Evolutionary conservation across 306 rosid species (phyloP), one percentile per base, ranked within the genome.

Genomic region (Cicer yamashitae): DNA sequence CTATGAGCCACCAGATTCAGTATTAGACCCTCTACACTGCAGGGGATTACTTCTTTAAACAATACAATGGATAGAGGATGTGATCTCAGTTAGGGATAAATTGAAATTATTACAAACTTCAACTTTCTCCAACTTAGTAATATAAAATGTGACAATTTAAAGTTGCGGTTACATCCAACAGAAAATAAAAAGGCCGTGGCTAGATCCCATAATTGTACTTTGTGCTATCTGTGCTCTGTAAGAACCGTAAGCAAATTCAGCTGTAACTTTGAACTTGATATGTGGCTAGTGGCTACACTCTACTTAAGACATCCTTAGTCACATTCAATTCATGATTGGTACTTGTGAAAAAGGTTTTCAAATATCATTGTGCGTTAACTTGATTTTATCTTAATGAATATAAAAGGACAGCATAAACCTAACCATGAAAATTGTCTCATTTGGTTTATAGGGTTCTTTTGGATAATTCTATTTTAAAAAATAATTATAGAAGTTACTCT

Each of bases 1-100:
- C 75, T 94, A 60, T 94, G 82, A 90, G 11, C 70, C 63, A 25
- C 54, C 52, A 20, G 54, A 62, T 44, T 71, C 62, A 30, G 37
- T 59, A 6, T 25, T 60, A 40, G 51, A 62, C 43, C 50, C 75
- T 41, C 50, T 17, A n/a, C 58, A 10, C 52, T 8, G 43, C 56
- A 9, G 44, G 52, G 46, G 43, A 54, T 70, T 76, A 46, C 59
- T 39, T 68, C 43, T 47, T 53, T 46, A 14, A 13, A 50, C 37
- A 40, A n/a, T 39, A 38, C 56, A 7, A 20, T 34, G 45, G 50
- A 39, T 37, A 45, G 51, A 60, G 50, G 22, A 56, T 54, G 60
- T 60, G 22, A 59, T 52, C 58, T 48, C 53, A 20, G 44, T 54
- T 7, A 50, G 38, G 45, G 12, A 17, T 60, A 51, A 57, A 73